Evolutionary conservation across 257 asterid species (phyloP), one percentile per base, ranked within the genome.

Genomic region (Solanum stenotomum): DNA sequence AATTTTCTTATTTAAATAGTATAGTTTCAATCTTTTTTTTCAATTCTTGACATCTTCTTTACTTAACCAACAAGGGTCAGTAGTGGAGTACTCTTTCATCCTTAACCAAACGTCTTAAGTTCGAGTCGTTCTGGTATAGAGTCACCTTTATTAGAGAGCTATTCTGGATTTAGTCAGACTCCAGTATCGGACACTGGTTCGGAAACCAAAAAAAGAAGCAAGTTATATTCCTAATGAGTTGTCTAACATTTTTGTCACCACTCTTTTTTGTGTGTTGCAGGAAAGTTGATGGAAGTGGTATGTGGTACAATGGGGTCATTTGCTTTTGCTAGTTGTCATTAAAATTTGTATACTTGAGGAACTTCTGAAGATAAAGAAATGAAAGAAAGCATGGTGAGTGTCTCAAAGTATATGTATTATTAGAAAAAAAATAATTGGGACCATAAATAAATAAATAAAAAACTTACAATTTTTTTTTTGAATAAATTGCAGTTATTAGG

Each of bases 251-350:
- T 72, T 40, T 59, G 31, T 49, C 82, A 11, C 10, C 70, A 31
- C 63, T 56, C 67, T 14, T 6, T 91, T 91, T 18, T 71, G 6
- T 71, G 71, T 72, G 1, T 46, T 91, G 83, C 98, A 97, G 98
- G 99, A 91, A 97, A 90, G 89, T 89, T 97, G 93, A 25, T 97
- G 95, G 98, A 97, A 91, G 90, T 96, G 89, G 93, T 98, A 37
- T 97, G 98, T 88, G 91, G 89, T 38, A 87, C 95, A 92, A 92
- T 97, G 90, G 98, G 97, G 77, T 90, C 93, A 44, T 92, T 94
- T 85, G 99, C 98, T 88, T 90, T 96, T 93, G 88, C 93, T 52
- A 93, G 97, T 90, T 97, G 99, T 89, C 91, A 91, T 88, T 96
- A 90, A 90, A 88, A 72, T 46, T 86, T 87, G 90, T 75, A 87